Conservation (phyloP, 2,329 filamentous ascomycete species). For the Cytospora schulzeri region DNA sequence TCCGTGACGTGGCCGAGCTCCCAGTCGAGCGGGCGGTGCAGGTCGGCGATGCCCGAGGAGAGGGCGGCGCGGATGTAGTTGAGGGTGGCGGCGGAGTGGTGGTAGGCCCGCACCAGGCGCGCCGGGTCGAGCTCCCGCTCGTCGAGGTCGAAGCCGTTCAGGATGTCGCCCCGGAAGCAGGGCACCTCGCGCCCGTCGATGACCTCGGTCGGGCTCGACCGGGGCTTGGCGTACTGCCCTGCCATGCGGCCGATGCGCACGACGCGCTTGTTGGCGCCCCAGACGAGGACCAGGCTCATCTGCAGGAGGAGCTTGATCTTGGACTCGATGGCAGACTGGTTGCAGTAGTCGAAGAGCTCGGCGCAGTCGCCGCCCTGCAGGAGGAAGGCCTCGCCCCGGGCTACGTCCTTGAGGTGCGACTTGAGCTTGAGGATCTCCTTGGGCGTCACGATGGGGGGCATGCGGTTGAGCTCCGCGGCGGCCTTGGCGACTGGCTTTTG, state of each 20-base stretch:
- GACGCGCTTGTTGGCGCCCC: constrained; percentile 79
- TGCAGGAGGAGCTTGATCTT: constrained; percentile 97
- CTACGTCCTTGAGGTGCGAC: constrained; percentile 78
- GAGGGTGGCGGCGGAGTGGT: constrained; percentile 90
- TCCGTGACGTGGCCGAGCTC: constrained; percentile 88
- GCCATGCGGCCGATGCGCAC: constrained; percentile 95
- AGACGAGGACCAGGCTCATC: constrained; percentile 95
- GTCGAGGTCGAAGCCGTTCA: constrained; percentile 83
- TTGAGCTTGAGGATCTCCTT: constrained; percentile 81
- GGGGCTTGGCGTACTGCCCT: constrained; percentile 94
- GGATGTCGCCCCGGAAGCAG: constrained; percentile 91
- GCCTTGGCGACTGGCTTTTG: constrained; percentile 59
- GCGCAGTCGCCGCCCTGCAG: constrained; percentile 97
- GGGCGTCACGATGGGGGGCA: constrained; percentile 80
- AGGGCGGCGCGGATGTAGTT: constrained; percentile 89
- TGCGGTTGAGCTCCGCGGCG: constrained; percentile 63
- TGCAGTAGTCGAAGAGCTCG: constrained; percentile 96
- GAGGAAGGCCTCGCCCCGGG: constrained; percentile 86
- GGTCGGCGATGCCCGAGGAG: constrained; percentile 85
- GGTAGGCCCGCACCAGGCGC: constrained; percentile 87
- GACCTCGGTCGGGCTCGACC: constrained; percentile 80
- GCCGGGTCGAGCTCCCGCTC: constrained; percentile 79
- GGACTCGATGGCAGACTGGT: constrained; percentile 83
- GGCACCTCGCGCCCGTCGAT: constrained; percentile 79
- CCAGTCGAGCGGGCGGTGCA: constrained; percentile 95